Percentiles rank a stretch among this genome's conserved stretches.
Evolutionary conservation across 2,329 filamentous ascomycete species (phyloP).

Genomic region (Biscogniauxia sp.): DNA sequence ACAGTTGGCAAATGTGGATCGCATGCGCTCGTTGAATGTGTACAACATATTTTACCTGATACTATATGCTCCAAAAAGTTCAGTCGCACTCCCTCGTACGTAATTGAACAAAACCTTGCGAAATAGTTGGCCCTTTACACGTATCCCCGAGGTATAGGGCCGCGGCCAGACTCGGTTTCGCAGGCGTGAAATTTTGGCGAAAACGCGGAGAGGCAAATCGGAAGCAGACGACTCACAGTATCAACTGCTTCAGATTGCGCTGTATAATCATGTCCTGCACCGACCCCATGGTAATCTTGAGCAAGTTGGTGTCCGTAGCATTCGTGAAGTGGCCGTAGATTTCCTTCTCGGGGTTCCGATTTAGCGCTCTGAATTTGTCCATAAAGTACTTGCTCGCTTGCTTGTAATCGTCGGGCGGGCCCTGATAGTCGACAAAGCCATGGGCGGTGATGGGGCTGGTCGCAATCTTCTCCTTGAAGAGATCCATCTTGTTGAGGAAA

Average conservation of each 20-base stretch:
- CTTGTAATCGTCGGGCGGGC: conserved; percentile 68
- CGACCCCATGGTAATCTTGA: conserved; percentile 83
- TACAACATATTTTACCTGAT: conserved; percentile 20
- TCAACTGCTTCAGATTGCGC: conserved; percentile 76
- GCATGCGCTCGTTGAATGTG: conserved; percentile 9
- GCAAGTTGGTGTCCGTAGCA: conserved; percentile 66
- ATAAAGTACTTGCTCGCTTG: conserved; percentile 78
- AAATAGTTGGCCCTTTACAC: conserved; percentile 21
- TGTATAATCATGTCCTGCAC: conserved; percentile 88
- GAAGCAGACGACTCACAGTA: conserved; percentile 53
- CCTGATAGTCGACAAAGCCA: conserved; percentile 76
- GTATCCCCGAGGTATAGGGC: conserved; percentile 14
- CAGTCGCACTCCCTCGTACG: conserved; percentile 27
- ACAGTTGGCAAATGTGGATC: conserved; percentile 7
- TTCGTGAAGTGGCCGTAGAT: conserved; percentile 64
- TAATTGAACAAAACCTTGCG: conserved; percentile 13
- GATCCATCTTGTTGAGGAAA: conserved; percentile 85
- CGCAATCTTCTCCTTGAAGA: conserved; percentile 75
- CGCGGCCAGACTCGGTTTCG: conserved; percentile 23
- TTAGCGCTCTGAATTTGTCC: conserved; percentile 75
- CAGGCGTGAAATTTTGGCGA: conserved; percentile 10
- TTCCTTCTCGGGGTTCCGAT: conserved; percentile 64
- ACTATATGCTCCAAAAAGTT: conserved; percentile 34
- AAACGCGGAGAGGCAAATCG: conserved; percentile 14
- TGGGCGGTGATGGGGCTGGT: conserved; percentile 70